Percentiles rank a stretch among this genome's conserved stretches.
phyloP scores from a whole-genome alignment of 164 flowering plant genomes.

The Vitis riparia region DNA sequence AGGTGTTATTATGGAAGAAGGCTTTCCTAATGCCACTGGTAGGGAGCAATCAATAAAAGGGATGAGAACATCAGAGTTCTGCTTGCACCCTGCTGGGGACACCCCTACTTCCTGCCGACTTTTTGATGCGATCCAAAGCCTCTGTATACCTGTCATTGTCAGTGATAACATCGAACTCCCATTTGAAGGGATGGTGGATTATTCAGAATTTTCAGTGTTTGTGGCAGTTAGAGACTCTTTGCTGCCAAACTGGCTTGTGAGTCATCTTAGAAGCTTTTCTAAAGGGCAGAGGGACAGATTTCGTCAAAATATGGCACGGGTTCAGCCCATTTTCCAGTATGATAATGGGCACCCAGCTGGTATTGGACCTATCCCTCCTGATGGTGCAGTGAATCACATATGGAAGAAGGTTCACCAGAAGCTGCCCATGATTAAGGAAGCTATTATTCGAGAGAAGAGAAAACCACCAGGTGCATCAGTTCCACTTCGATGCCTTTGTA shows the following conservation, averaged over 20 bases:
- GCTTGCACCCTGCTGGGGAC: conserved; percentile 98
- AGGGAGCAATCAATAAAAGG: conserved; percentile 89
- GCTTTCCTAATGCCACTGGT: conserved; percentile 96
- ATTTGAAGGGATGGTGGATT: conserved; percentile 88
- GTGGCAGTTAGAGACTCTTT: conserved; percentile 72
- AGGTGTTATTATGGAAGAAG: conserved; percentile 87
- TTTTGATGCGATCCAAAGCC: conserved; percentile 92
- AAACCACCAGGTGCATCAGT: conserved; percentile 66
- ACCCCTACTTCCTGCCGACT: conserved; percentile 95
- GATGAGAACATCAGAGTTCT: conserved; percentile 87
- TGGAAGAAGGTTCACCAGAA: conserved; percentile 87
- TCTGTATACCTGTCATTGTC: conserved; percentile 91
- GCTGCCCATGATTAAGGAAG: conserved; percentile 82
- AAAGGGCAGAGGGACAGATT: conserved; percentile 46
- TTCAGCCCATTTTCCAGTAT: conserved; percentile 67
- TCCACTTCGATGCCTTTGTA: conserved; percentile 85
- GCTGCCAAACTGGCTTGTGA: conserved; percentile 69
- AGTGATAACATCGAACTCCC: conserved; percentile 93
- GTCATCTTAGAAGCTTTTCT: conserved; percentile 58
- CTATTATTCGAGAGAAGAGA: conserved; percentile 64
- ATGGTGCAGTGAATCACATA: conserved; percentile 90
- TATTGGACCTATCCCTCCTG: conserved; percentile 57
- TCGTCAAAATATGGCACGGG: conserved; percentile 62
- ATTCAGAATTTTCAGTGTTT: conserved; percentile 76
- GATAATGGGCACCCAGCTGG: conserved; percentile 83